phyloP scores from a whole-genome alignment of 2,329 filamentous ascomycete genomes.

The Hypomyces perniciosus region DNA sequence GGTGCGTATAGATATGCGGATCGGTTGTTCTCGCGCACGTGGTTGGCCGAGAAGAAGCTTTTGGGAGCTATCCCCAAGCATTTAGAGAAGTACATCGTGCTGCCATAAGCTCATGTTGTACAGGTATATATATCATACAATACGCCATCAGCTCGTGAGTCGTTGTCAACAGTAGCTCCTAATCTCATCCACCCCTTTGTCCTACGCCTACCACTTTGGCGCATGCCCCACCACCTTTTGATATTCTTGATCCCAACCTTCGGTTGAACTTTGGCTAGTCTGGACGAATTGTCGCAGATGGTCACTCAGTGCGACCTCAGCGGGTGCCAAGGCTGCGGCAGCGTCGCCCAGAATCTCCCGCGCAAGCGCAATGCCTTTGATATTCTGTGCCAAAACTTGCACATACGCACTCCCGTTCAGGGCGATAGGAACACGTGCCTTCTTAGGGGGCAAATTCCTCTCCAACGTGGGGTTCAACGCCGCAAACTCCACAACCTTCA shows the following conservation, averaged over 20 bases:
- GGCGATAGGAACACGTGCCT: constrained; percentile 5
- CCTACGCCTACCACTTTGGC: constrained; percentile 21
- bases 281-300: constrained; percentile 30
- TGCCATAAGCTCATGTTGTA: constrained; percentile 52
- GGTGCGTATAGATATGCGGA: constrained; percentile 98
- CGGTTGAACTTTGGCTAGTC: constrained; percentile 12
- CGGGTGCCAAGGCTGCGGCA: constrained; percentile 29
- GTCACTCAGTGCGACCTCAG: constrained; percentile 31
- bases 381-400: constrained; percentile 24
- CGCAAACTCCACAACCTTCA: constrained; percentile 19
- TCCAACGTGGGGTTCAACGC: constrained; percentile 19
- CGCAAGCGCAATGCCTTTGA: constrained; percentile 40
- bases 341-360: constrained; percentile 32
- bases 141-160: background rate
- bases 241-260: constrained; percentile 21
- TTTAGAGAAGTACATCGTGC: constrained; percentile 87
- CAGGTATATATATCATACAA: constrained; percentile 22
- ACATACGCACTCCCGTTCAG: constrained; percentile 25
- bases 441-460: constrained; percentile 8
- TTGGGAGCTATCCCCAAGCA: constrained; percentile 75
- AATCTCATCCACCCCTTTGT: background rate
- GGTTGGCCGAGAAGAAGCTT: constrained; percentile 82
- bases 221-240: constrained; percentile 22
- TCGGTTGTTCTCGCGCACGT: constrained; percentile 82
- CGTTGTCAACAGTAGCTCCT: background rate